Base-by-base conservation (phyloP, 2,329 filamentous ascomycete species). In the Beauveria pseudobassiana region DNA sequence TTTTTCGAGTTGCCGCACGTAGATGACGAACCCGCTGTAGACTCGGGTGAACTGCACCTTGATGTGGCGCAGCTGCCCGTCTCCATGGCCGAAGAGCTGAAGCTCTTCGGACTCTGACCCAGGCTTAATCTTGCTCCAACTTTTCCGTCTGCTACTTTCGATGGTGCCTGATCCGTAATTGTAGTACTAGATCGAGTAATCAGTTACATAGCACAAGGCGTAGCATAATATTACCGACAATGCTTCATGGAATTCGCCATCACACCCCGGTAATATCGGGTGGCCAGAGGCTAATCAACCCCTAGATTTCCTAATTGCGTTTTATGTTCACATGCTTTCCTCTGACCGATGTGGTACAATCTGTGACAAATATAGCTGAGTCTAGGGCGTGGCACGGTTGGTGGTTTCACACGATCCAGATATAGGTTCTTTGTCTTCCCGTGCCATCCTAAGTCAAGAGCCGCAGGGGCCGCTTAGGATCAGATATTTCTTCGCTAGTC, bases 331-430 rank as follows among this genome's bases (percentile, higher is more conserved):
- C n/a, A 24, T n/a, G 34, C 8, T 42, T 18, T 20, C n/a, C 22
- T n/a, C 40, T 30, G 12, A 50, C 49, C 40, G 57, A 43, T 26
- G 57, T 52, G 16, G 40, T 9, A 59, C 57, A 43, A 38, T 52
- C 40, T 34, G 26, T 42, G 49, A 43, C 49, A 45, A 59, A 59
- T 43, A 45, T 52, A 59, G 57, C 38, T 52, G 48, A 20, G n/a
- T n/a, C n/a, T 9, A 26, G 57, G 3, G 24, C 30, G 40, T 22
- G 28, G 24, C 26, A 52, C 48, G 20, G 57, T 59, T 42, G 30
- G 6, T 18, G 2, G 49, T 59, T 59, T 24, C 48, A 59, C 57
- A 59, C 18, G 49, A 59, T 59, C 38, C 57, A 59, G 57, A 45
- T 59, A 22, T 24, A 45, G 38, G 30, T 22, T 58, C 30, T 30